A percentile compares a stretch with the other conserved stretches of the same genome.
phyloP scores from a whole-genome alignment of 192 early-diverging fungal genomes.

The Coemansia sp. region DNA sequence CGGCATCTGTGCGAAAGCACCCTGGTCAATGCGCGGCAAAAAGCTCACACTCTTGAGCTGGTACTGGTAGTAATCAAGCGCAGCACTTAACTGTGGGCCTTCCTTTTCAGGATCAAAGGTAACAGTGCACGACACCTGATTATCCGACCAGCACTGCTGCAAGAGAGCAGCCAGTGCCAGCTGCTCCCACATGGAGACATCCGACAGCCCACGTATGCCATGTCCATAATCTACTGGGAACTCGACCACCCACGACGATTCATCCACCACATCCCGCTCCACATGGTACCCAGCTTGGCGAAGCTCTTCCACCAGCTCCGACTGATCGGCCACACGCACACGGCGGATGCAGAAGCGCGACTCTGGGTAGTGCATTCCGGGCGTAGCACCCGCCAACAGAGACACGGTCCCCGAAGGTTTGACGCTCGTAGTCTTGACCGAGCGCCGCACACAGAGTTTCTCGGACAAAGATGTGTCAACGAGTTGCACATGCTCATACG shows the following conservation, averaged over 20 bases:
- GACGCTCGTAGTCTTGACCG: constrained; percentile 50
- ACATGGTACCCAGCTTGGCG: constrained; percentile 27
- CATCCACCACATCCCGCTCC: constrained; percentile 37
- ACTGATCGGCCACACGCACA: constrained; percentile 34
- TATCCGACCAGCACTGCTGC: constrained; percentile 50
- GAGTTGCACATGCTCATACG: constrained; percentile 22
- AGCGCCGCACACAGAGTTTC: constrained; percentile 34
- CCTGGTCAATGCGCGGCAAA: constrained; percentile 29
- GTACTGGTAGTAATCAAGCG: constrained; percentile 53
- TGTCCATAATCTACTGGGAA: constrained; percentile 50
- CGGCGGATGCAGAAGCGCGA: constrained; percentile 52
- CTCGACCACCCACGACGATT: constrained; percentile 39
- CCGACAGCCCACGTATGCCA: constrained; percentile 30
- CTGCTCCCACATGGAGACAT: constrained; percentile 54
- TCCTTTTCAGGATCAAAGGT: constrained; percentile 46
- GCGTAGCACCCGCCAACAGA: constrained; percentile 49
- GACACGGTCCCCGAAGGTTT: constrained; percentile 52
- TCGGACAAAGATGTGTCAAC: constrained; percentile 35
- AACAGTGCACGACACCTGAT: constrained; percentile 51
- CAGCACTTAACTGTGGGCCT: constrained; percentile 19
- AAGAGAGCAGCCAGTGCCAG: constrained; percentile 47
- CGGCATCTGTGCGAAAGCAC: constrained; percentile 51
- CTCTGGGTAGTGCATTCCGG: constrained; percentile 55
- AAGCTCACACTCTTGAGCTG: constrained; percentile 51
- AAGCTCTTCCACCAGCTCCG: constrained; percentile 23